Base-by-base conservation (phyloP, 1,284 basidiomycete species). In the Pseudomicrostroma phylloplanum region DNA sequence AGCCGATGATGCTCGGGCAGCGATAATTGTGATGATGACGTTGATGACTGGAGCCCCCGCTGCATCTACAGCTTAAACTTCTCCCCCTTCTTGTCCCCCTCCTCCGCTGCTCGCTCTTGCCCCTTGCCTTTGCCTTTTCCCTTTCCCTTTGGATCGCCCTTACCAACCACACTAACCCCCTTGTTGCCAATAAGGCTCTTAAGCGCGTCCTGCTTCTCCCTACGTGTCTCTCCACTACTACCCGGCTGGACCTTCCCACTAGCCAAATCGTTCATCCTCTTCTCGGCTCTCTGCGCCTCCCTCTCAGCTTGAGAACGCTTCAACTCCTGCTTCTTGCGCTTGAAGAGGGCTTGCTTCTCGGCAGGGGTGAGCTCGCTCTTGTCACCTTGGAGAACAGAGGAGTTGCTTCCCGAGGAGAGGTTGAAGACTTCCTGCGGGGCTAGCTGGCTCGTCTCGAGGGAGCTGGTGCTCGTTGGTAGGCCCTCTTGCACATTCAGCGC, bases 391-490 rank as follows among this genome's bases (percentile, higher is more conserved):
- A 77, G 67, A 53, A 74, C 67, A 3, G 64, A 66, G 48, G 69
- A 63, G 58, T 71, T 64, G 21, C 41, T 43, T 43, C 58, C 65
- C 19, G 60, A 59, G 23, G 63, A 58, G 39, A 66, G 66, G 43
- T 71, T 69, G 72, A 89, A 90, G 40, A 98, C 82, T 81, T 99
- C 96, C 77, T 97, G 91, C 0, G 96, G 96, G 0, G 96, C 92
- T 58, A 98, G 85, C 84, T 92, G 89, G 0, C 87, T 88, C 2
- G 87, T 83, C 0, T 86, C 83, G 0, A 89, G 87, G 69, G 87
- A 86, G 1, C 87, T 86, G 69, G 87, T 86, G 1, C 87, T 86
- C 0, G 90, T 88, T 0, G 94, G 96, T 1, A 98, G 83, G 0
- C 92, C 90, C 1, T 91, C 90, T 80, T 98, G 96, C 70, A 97